Evolutionary conservation across 495 filamentous ascomycete genomes (phyloP), one percentile per base, ranked within the genome.

Genomic region (Lentithecium fluviatile): DNA sequence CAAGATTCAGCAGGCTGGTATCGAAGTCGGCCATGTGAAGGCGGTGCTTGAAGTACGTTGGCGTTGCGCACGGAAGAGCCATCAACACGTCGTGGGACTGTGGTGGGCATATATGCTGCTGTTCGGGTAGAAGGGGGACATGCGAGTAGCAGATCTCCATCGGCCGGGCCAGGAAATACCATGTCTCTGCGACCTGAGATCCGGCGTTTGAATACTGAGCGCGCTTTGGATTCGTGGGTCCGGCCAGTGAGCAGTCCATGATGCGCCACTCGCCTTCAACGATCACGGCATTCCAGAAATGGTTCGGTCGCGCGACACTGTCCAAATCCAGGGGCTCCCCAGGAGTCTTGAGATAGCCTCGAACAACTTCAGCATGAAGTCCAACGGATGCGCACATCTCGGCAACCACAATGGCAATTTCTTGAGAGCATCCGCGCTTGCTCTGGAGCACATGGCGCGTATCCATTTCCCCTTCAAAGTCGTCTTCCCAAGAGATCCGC

Each of bases 261-360:
- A 97, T 85, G 47, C 94, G 87, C 94, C 94, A 99, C 73, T 96
- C 90, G 15, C 88, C 86, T 68, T 99, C 95, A 11, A 96, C 86
- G 37, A 96, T 75, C 2, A 99, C 91, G 1, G 90, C 86, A 68
- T 99, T 99, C 94, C 94, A 99, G 88, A 90, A 97, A 78, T 99
- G 94, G 65, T 99, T 99, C 7, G 93, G 83, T 36, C 87, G 84
- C 29, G 84, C 86, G 55, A 88, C 83, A 13, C 86, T 81, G 47
- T 86, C 87, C 23, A 89, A 74, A 34, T 97, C 92, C 15, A 90
- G 79, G 1, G 83, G 73, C 64, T 97, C 93, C 0, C 93, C 94
- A 0, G 95, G 95, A 10, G 82, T 76, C 70, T 97, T 99, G 29
- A 99, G 84, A 67, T 89, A 97, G 6, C 94, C 94, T 55, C 84